Evolutionary conservation across 768 basidiomycete genomes (phyloP).

Genomic region (Ramaria sp.): DNA sequence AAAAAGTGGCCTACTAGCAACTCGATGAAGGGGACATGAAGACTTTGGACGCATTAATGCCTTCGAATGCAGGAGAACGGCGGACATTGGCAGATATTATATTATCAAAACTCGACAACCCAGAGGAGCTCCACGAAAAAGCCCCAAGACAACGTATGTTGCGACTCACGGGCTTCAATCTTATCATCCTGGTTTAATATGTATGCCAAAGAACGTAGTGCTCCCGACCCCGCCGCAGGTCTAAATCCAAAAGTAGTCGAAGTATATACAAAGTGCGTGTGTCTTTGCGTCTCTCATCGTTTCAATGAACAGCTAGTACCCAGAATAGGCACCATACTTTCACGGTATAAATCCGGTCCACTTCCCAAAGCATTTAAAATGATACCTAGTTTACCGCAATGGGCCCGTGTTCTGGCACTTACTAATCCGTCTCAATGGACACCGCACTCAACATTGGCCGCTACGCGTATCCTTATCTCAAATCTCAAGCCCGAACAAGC

Average conservation of each 20-base stretch:
- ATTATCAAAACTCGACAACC: slow-evolving; percentile 80
- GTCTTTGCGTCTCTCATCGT: background rate
- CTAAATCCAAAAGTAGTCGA: slow-evolving; percentile 89
- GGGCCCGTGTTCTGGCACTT: slow-evolving; percentile 91
- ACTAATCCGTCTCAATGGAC: slow-evolving; percentile 93
- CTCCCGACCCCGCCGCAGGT: slow-evolving; percentile 71
- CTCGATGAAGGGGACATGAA: slow-evolving; percentile 87
- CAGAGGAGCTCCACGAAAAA: slow-evolving; percentile 31
- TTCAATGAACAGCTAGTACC: background rate
- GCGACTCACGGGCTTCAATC: background rate
- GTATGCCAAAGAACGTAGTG: slow-evolving; percentile 22
- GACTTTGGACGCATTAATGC: slow-evolving; percentile 72
- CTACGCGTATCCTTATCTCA: slow-evolving; percentile 91
- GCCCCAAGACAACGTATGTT: slow-evolving; percentile 33
- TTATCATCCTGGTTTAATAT: slow-evolving; percentile 9
- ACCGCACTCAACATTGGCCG: slow-evolving; percentile 88
- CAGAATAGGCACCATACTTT: slow-evolving; percentile 80
- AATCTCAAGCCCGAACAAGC: slow-evolving; percentile 95
- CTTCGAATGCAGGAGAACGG: slow-evolving; percentile 63
- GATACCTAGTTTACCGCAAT: slow-evolving; percentile 87
- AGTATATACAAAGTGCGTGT: slow-evolving; percentile 83
- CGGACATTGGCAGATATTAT: slow-evolving; percentile 95
- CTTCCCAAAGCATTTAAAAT: slow-evolving; percentile 98
- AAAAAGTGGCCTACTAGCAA: slow-evolving; percentile 37
- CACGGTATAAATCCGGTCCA: slow-evolving; percentile 85